These are phyloP conservation scores for Diaporthe vexans DNA, from an alignment of 2,329 filamentous ascomycete genomes.

Conservation along the genomic window DNA sequence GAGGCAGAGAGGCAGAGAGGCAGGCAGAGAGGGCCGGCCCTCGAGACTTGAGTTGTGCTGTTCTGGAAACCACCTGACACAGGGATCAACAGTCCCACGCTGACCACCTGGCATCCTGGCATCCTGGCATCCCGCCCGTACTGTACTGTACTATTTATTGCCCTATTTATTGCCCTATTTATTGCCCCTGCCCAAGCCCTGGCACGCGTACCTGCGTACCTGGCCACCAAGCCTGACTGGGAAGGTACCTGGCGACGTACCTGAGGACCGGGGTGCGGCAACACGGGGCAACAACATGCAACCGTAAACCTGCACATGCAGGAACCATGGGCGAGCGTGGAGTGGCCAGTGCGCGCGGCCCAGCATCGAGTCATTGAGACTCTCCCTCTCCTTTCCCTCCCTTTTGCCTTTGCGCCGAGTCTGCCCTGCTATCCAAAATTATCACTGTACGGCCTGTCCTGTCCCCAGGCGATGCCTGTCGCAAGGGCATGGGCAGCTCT, in stretches of 20 bases:
- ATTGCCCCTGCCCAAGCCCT: neutral
- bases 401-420: neutral
- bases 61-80: slow-evolving; percentile 34
- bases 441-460: neutral
- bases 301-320: slow-evolving; percentile 16
- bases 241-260: slow-evolving; percentile 15
- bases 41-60: slow-evolving; percentile 22
- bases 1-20: too few relatives aligned
- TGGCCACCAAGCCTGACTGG: neutral
- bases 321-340: slow-evolving; percentile 4
- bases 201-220: slow-evolving; percentile 18
- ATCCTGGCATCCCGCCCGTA: neutral
- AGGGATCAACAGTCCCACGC: slow-evolving; percentile 28
- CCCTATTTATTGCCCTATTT: too few relatives aligned
- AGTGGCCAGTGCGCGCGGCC: slow-evolving; percentile 10
- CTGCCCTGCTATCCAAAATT: neutral
- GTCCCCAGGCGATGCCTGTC: too few relatives aligned
- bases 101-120: slow-evolving; percentile 9
- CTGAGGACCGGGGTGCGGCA: neutral
- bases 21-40: neutral
- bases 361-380: slow-evolving; percentile 19
- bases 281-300: slow-evolving; percentile 11
- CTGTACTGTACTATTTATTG: neutral
- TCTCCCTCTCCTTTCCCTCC: neutral
- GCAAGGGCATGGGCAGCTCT: too few relatives aligned